These are phyloP conservation scores for Russula sp. DNA, from an alignment of 768 basidiomycete species.

Conservation along the genomic window DNA sequence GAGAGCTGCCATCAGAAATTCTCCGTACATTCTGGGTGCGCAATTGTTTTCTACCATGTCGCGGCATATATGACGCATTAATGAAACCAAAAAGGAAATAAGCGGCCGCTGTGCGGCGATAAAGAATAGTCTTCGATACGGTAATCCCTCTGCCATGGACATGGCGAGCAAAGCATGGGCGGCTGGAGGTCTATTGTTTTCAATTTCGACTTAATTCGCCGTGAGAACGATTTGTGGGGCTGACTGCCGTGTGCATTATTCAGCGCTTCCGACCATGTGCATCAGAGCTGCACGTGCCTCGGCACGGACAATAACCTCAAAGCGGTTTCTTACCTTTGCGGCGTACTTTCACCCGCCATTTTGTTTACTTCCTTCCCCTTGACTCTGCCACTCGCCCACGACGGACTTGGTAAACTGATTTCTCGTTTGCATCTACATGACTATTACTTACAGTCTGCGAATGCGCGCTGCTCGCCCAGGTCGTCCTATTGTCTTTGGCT, in stretches of 20 bases:
- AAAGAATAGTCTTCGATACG: not conserved
- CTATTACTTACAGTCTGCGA: not conserved
- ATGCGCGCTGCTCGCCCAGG: not conserved
- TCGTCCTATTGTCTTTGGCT: not conserved
- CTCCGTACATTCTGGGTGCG: not conserved
- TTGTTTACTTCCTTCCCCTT: no score
- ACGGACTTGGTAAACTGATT: no score
- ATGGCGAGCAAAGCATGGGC: not conserved
- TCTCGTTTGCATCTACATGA: not conserved
- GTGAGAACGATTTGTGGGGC: not conserved
- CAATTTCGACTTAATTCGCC: not conserved
- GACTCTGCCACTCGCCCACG: no score
- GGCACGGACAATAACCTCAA: not conserved
- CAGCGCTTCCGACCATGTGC: not conserved
- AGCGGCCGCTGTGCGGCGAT: not conserved
- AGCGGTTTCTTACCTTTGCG: no score
- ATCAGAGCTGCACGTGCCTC: not conserved
- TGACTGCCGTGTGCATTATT: not conserved
- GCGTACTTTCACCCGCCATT: no score
- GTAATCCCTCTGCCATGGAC: not conserved
- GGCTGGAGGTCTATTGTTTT: not conserved
- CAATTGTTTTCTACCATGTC: not conserved
- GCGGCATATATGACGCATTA: not conserved
- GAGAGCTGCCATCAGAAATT: not conserved
- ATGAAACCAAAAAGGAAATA: not conserved